Base-by-base conservation (phyloP, 2,329 filamentous ascomycete genomes). In the Exophiala lecanii-corni region DNA sequence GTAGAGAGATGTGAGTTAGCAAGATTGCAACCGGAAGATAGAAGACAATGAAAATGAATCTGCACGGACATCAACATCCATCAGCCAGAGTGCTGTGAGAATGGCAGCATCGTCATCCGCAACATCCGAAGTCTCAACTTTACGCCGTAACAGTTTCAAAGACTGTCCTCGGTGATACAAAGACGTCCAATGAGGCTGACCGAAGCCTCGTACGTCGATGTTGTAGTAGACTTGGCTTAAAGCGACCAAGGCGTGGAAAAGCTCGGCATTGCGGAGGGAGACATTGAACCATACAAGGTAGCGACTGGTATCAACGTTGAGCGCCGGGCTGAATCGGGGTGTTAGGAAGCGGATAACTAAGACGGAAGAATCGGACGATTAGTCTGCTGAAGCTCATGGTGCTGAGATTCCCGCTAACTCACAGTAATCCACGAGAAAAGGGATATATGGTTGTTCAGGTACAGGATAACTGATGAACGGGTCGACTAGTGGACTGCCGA, bases 211-310 rank as follows among this genome's bases (percentile, higher is more conserved):
- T 28, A 39, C 21, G 35, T 49, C 47, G 38, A 49, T 46, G 35
- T 49, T 43, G 25, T 49, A 45, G 35, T 49, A 46, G 4, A 45
- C 47, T n/a, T 49, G 47, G 31, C 42, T 49, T 25, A 49, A 26
- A 21, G 47, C 42, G 25, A 49, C 40, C 28, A 49, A 30, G 4
- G 42, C 39, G 28, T 49, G 47, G 25, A 49, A 49, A 15, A 49
- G 19, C 35, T 45, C 47, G 9, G 47, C 18, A 25, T 49, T 31
- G 10, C 44, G 47, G 35, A 50, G 37, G 18, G 47, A 43, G 4
- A 46, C 39, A 20, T 50, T 50, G 47, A 50, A 50, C 43, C 47
- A 50, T 13, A 50, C 39, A 16, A 50, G 32, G 31, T 50, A 50
- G 15, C 47, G 39, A 32, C 43, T 50, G 13, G 39, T 46, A 16